Conservation (phyloP, 2,329 filamentous ascomycete genomes). For the Waltergamsia citrina region DNA sequence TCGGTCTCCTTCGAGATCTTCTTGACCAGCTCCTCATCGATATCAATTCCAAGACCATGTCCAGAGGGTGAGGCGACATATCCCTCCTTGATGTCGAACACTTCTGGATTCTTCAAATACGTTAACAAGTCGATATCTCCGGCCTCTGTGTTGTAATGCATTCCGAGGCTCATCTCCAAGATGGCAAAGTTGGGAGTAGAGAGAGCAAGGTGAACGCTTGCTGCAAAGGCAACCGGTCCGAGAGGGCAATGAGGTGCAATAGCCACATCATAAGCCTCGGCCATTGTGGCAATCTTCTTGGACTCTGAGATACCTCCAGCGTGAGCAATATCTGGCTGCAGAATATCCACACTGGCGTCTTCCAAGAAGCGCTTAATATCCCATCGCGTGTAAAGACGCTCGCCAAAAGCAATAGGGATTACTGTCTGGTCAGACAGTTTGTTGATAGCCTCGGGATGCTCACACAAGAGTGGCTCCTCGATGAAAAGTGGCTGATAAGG, state of each 20-base stretch:
- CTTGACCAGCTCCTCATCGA: too few species aligned
- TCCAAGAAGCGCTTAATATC: conserved; percentile 62
- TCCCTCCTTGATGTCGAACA: too few species aligned
- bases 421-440: conserved; percentile 26
- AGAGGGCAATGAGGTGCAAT: too few species aligned
- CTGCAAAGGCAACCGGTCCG: too few species aligned
- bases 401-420: conserved; percentile 59
- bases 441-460: conserved; percentile 50
- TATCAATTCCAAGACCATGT: too few species aligned
- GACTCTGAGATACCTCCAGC: conserved; percentile 61
- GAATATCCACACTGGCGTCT: conserved; percentile 52
- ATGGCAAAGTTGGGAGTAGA: too few species aligned
- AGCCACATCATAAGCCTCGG: conserved; percentile 64
- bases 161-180: too few species aligned
- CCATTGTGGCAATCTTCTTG: conserved; percentile 55
- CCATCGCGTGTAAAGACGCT: conserved; percentile 60
- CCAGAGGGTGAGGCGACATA: too few species aligned
- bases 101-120: too few species aligned
- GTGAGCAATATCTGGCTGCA: conserved; percentile 62
- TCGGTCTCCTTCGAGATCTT: conserved; percentile 43
- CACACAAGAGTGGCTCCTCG: conserved; percentile 60
- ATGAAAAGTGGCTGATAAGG: conserved; percentile 60
- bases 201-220: too few species aligned
- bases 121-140: too few species aligned
- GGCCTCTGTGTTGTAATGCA: too few species aligned